phyloP scores from a whole-genome alignment of 2,329 filamentous ascomycete genomes.

The Hypoxylon sp. region DNA sequence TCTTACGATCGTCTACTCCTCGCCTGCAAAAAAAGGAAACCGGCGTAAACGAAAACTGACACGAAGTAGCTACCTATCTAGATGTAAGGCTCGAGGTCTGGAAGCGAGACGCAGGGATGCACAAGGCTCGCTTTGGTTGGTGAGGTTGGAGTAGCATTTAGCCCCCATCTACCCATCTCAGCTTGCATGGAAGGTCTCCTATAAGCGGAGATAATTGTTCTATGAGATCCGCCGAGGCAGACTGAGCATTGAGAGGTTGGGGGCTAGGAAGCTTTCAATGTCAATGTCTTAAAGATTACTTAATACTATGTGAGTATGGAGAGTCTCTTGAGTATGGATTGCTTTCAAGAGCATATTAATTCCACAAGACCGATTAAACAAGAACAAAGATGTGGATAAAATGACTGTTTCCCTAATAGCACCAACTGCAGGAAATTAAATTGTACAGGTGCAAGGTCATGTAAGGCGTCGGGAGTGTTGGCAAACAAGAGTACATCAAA shows the following conservation, averaged over 20 bases:
- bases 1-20: background rate
- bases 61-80: background rate
- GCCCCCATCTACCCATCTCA: constrained; percentile 9
- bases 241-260: background rate
- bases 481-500: background rate
- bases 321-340: background rate
- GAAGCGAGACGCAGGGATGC: constrained; percentile 1
- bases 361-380: background rate
- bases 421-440: background rate
- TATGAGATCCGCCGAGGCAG: constrained; percentile 6
- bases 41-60: background rate
- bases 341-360: background rate
- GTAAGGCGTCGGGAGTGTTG: background rate
- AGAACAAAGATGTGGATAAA: background rate
- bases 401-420: background rate
- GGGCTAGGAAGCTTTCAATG: background rate
- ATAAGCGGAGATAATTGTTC: constrained; percentile 15
- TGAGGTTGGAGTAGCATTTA: constrained; percentile 6
- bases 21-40: background rate
- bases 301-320: background rate
- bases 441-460: background rate
- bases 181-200: constrained; percentile 15
- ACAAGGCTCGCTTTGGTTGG: constrained; percentile 10
- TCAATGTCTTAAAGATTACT: background rate
- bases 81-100: background rate